Percentiles rank a stretch among this genome's conserved stretches.
phyloP scores from a whole-genome alignment of 1,139 yeast species.

The Yamadazyma epiphylla region DNA sequence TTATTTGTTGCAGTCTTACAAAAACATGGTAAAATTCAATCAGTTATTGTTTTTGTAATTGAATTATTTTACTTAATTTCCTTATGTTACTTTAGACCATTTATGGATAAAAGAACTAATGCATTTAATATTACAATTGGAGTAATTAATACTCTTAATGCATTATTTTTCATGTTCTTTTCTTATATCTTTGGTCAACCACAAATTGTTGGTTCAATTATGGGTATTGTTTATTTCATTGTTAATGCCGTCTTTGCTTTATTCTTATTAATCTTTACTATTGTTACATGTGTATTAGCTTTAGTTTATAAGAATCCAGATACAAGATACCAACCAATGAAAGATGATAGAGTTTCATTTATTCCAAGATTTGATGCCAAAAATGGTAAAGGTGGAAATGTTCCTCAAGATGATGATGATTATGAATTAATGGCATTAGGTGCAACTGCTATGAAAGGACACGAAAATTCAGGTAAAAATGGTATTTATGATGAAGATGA shows the following conservation, averaged over 20 bases:
- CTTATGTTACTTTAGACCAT: constrained; percentile 75
- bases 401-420: constrained; percentile 45
- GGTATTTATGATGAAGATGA: constrained; percentile 31
- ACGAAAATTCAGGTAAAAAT: constrained; percentile 43
- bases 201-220: constrained; percentile 80
- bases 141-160: constrained; percentile 73
- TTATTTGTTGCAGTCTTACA: constrained; percentile 87
- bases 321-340: constrained; percentile 92
- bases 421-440: constrained; percentile 87
- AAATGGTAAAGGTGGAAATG: constrained; percentile 19
- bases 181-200: constrained; percentile 83
- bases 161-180: constrained; percentile 84
- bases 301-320: constrained; percentile 89
- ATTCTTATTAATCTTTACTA: constrained; percentile 75
- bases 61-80: constrained; percentile 67
- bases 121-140: constrained; percentile 84
- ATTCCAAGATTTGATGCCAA: constrained; percentile 57
- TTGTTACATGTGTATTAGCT: constrained; percentile 83
- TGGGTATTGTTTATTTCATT: constrained; percentile 90
- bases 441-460: constrained; percentile 82
- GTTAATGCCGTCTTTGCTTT: constrained; percentile 88
- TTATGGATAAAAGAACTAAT: constrained; percentile 92
- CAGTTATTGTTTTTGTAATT: constrained; percentile 68
- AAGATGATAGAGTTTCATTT: constrained; percentile 93
- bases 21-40: constrained; percentile 69